Percentiles rank a stretch among this genome's conserved stretches.
These are phyloP conservation scores for Aspergillus sp. DNA, from an alignment of 2,329 filamentous ascomycete species.

Conservation along the genomic window DNA sequence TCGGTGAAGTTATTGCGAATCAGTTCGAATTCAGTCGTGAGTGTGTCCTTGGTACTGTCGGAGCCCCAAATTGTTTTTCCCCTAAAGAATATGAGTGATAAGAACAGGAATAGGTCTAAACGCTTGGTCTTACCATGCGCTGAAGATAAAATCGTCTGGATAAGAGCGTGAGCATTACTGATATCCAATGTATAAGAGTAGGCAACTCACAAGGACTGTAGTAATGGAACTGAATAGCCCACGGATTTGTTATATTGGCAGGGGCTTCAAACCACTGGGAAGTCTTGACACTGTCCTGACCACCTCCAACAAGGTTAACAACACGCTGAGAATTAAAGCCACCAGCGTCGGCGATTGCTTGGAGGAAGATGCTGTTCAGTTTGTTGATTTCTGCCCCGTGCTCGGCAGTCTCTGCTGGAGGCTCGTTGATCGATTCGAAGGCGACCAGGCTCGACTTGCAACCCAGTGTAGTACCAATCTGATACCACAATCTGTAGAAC, in stretches of 20 bases:
- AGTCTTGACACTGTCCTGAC: conserved; percentile 55
- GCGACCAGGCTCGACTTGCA: conserved; percentile 57
- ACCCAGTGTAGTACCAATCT: conserved; percentile 56
- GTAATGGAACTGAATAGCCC: conserved; percentile 63
- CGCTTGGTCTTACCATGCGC: conserved; percentile 22
- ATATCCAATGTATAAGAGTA: background rate
- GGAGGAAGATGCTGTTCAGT: conserved; percentile 58
- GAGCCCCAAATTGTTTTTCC: conserved; percentile 63
- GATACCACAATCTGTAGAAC: conserved; percentile 57
- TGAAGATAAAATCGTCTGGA: conserved; percentile 31
- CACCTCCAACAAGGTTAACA: conserved; percentile 55
- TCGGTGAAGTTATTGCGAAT: conserved; percentile 57
- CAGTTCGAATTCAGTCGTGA: conserved; percentile 52
- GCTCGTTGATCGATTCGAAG: conserved; percentile 63
- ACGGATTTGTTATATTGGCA: conserved; percentile 54
- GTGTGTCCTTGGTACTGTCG: conserved; percentile 51
- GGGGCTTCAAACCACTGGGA: conserved; percentile 55
- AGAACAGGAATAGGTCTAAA: background rate
- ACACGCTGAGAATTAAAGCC: conserved; percentile 58
- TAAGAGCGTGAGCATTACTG: conserved; percentile 1
- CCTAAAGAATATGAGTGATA: conserved; percentile 46
- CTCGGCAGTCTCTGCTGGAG: conserved; percentile 52
- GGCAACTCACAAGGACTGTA: conserved; percentile 46
- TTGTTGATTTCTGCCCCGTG: conserved; percentile 55
- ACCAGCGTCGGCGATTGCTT: conserved; percentile 54